These are phyloP conservation scores for Microcera coccophila DNA, from an alignment of 2,329 filamentous ascomycete species.

Conservation along the genomic window DNA sequence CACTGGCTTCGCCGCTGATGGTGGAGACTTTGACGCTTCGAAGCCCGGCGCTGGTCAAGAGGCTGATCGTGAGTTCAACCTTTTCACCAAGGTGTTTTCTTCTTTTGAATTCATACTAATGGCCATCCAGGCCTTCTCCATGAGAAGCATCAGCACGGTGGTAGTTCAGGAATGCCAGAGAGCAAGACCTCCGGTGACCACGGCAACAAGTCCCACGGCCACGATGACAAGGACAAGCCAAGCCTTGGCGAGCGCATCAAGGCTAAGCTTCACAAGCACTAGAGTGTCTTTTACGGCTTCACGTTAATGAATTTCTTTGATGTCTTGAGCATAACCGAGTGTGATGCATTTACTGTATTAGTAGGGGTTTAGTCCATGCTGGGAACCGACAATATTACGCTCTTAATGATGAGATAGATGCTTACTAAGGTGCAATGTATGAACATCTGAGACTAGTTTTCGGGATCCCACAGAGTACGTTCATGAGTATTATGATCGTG, in stretches of 20 bases:
- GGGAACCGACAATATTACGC: no score
- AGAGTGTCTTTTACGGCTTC: no score
- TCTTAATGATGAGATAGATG: no score
- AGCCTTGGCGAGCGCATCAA: conserved; percentile 63
- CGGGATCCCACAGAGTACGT: no score
- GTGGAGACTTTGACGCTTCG: conserved; percentile 63
- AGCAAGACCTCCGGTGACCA: conserved; percentile 13
- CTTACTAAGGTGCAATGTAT: no score
- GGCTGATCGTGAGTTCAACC: conserved; percentile 55
- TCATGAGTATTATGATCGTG: no score
- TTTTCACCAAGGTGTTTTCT: background rate
- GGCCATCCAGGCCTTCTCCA: conserved; percentile 31
- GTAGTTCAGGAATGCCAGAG: conserved; percentile 6
- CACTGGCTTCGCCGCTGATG: conserved; percentile 58
- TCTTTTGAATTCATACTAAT: conserved; percentile 5
- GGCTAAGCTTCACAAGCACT: conserved; percentile 59
- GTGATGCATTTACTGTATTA: no score
- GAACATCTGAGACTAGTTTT: no score
- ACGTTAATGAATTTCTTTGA: no score
- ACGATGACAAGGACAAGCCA: conserved; percentile 39
- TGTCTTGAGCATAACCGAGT: no score
- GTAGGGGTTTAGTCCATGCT: no score
- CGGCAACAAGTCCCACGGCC: conserved; percentile 1
- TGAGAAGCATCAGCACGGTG: conserved; percentile 29
- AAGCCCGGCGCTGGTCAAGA: conserved; percentile 62